These are phyloP conservation scores for Suhomyces sp. DNA, from an alignment of 805 yeast genomes.

Conservation along the genomic window DNA sequence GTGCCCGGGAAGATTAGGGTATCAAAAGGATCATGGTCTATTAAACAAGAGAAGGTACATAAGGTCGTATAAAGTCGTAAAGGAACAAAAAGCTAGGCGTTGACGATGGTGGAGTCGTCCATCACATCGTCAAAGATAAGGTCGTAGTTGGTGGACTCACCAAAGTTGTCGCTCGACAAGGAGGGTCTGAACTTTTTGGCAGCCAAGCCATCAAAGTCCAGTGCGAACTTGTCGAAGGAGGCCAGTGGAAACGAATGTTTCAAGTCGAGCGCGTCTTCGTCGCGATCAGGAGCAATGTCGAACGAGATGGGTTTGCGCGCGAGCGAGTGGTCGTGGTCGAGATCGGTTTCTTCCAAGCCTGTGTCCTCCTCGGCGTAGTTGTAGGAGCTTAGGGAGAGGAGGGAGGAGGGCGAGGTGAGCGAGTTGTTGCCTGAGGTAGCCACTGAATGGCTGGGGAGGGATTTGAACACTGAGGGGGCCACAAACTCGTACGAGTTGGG, in stretches of 20 bases:
- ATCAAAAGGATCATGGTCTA: not conserved
- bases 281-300: slow-evolving; percentile 2
- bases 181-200: slow-evolving; percentile 1
- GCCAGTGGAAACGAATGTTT: not conserved
- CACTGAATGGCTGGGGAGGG: slow-evolving; percentile 1
- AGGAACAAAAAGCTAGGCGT: slow-evolving; percentile 2
- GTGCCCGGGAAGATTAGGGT: not conserved
- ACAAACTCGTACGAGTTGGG: slow-evolving; percentile 11
- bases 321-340: not conserved
- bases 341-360: slow-evolving; percentile 8
- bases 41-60: not conserved
- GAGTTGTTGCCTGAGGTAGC: slow-evolving; percentile 13
- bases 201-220: not conserved
- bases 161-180: not conserved
- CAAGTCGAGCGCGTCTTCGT: slow-evolving; percentile 7
- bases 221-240: not conserved
- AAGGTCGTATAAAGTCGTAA: slow-evolving; percentile 2
- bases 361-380: slow-evolving; percentile 18
- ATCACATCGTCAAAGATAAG: slow-evolving; percentile 27
- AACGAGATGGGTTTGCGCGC: slow-evolving; percentile 2
- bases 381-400: slow-evolving; percentile 31
- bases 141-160: slow-evolving; percentile 14
- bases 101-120: slow-evolving; percentile 19
- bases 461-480: slow-evolving; percentile 12
- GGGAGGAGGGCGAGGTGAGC: slow-evolving; percentile 35